Evolutionary conservation across 2,329 filamentous ascomycete genomes (phyloP).

Genomic region (Furcasterigmium sp.): DNA sequence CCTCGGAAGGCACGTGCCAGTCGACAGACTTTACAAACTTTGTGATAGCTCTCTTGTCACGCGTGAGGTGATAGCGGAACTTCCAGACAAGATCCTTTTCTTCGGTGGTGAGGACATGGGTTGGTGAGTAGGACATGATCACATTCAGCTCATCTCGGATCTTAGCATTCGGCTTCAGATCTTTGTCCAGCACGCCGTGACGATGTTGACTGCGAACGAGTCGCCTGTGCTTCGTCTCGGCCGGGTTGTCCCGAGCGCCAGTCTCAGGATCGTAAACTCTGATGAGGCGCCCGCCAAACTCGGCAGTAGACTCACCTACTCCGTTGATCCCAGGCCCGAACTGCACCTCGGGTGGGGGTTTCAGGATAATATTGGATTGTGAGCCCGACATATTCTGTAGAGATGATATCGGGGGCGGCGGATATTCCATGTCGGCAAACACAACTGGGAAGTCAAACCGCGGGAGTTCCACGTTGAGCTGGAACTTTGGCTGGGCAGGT

Average conservation of each 20-base stretch:
- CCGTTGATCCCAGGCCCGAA: slow-evolving; percentile 85
- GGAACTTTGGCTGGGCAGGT: slow-evolving; percentile 43
- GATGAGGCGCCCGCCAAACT: slow-evolving; percentile 59
- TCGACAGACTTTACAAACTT: slow-evolving; percentile 98
- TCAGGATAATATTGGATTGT: slow-evolving; percentile 65
- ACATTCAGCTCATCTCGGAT: slow-evolving; percentile 88
- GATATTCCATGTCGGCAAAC: slow-evolving; percentile 91
- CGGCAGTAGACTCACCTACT: slow-evolving; percentile 44
- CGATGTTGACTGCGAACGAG: slow-evolving; percentile 85
- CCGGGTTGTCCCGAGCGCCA: slow-evolving; percentile 83
- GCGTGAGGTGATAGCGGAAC: slow-evolving; percentile 88
- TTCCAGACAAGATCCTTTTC: slow-evolving; percentile 98
- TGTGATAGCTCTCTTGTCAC: slow-evolving; percentile 87
- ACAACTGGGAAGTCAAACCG: slow-evolving; percentile 95
- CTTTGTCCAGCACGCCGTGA: slow-evolving; percentile 90
- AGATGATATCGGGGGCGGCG: slow-evolving; percentile 74
- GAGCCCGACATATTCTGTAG: slow-evolving; percentile 59
- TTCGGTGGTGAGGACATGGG: slow-evolving; percentile 78
- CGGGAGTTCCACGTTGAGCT: slow-evolving; percentile 84
- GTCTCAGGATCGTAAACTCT: slow-evolving; percentile 92
- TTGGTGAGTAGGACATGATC: slow-evolving; percentile 89
- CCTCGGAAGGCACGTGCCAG: slow-evolving; percentile 82
- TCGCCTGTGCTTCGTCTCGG: slow-evolving; percentile 88
- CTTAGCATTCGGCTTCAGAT: slow-evolving; percentile 93
- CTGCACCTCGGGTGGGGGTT: slow-evolving; percentile 81